Base-by-base conservation (phyloP, 2,329 filamentous ascomycete species). In the Fusarium sp. region DNA sequence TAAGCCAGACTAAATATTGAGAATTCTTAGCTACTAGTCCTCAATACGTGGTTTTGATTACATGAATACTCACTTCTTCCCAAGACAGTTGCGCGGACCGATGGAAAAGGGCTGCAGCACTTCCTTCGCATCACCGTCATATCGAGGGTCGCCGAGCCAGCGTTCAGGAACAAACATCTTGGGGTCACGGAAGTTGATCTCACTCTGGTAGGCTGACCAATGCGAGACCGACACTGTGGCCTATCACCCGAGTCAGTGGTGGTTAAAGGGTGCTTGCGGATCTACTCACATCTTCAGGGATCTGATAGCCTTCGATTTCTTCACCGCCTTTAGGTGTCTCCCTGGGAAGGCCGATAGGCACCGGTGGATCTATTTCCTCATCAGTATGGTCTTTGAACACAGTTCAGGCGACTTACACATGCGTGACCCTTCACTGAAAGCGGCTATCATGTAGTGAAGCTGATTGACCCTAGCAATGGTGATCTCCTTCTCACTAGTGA, bases 391-490 rank as follows among this genome's bases (percentile, higher is more conserved):
- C 22, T 16, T 27, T 40, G 0, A 6, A n/a, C 9, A 37, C 4
- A 24, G 20, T 11, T 24, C n/a, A 13, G 10, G 4, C 2, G 2
- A 37, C 56, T 40, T 59, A 59, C 56, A 67, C 52, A 67, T 50
- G 50, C 65, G 62, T 11, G 63, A 34, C 16, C 52, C 52, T 34
- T 67, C 65, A 16, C 58, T 57, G 7, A 67, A 38, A 18, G 22
- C 35, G 4, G 65, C 65, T 24, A 58, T 62, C 22, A 67, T 14
- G 24, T 67, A 67, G 1, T n/a, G 60, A 16, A 67, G 52, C 1
- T 35, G n/a, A 18, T 59, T 58, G 16, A 63, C 59, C 11, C 31
- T 38, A 14, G 35, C 35, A 2, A 58, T 50, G 2, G 42, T 50
- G 3, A 64, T 64, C 14, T 64, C 65, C 4, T 59, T 4, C 10